Evolutionary conservation across 1,284 basidiomycete genomes (phyloP).

Genomic region (Amylostereum areolatum): DNA sequence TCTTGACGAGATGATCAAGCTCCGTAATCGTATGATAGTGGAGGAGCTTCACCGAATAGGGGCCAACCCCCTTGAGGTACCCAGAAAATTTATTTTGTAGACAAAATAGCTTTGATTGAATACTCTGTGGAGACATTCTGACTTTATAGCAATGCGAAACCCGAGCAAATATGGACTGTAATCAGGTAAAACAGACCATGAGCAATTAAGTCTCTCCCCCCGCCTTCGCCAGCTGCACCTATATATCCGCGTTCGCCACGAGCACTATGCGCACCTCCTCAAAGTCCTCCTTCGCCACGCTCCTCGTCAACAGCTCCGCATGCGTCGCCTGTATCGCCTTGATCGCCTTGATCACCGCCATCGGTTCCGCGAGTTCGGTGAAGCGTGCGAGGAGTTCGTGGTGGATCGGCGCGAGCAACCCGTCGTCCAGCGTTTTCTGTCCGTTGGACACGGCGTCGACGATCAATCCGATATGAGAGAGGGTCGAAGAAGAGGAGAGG

Average conservation of each 20-base stretch:
- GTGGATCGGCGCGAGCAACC: constrained; percentile 38
- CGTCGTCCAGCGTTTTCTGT: constrained; percentile 34
- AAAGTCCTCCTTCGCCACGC: constrained; percentile 51
- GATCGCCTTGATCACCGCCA: constrained; percentile 52
- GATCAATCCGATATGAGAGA: constrained; percentile 37
- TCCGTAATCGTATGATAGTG: constrained; percentile 13
- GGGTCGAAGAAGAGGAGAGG: constrained; percentile 16
- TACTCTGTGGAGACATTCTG: too few species aligned
- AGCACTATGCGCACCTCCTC: constrained; percentile 60
- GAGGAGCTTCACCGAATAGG: too few species aligned
- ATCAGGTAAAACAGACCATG: too few species aligned
- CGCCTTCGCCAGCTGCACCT: constrained; percentile 67
- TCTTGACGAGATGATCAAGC: constrained; percentile 31
- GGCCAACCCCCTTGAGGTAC: too few species aligned
- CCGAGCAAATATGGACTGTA: too few species aligned
- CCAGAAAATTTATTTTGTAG: too few species aligned
- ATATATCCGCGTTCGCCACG: constrained; percentile 52
- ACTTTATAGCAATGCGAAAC: too few species aligned
- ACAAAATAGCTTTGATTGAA: too few species aligned
- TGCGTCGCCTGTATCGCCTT: constrained; percentile 53
- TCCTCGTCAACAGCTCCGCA: constrained; percentile 53
- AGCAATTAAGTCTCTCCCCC: constrained; percentile 37
- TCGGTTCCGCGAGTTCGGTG: constrained; percentile 49
- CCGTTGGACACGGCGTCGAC: constrained; percentile 38
- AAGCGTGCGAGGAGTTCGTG: constrained; percentile 37